Conservation (phyloP, 495 filamentous ascomycete genomes). For the Penicillium paradoxum region DNA sequence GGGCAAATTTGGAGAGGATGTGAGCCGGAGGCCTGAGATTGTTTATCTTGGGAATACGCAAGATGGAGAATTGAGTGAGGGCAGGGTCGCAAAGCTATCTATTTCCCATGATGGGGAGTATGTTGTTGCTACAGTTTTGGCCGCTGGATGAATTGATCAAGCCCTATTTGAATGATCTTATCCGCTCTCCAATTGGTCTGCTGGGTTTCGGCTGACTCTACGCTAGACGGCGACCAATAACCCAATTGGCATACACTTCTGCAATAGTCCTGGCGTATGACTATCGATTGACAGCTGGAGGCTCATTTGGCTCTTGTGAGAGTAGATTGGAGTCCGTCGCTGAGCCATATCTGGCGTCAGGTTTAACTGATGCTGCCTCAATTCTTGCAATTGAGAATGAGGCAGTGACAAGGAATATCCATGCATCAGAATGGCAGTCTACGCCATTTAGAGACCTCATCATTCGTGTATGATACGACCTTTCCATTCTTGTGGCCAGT, state of each 20-base stretch:
- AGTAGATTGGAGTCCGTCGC: no score
- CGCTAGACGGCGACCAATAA: background rate
- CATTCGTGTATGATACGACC: background rate
- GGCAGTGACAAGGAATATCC: background rate
- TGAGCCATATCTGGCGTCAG: no score
- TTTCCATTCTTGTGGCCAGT: background rate
- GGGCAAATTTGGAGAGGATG: slow-evolving; percentile 4
- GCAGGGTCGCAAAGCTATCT: slow-evolving; percentile 37
- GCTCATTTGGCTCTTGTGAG: background rate
- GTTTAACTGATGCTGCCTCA: background rate
- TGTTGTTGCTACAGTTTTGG: slow-evolving; percentile 51
- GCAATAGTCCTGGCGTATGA: background rate
- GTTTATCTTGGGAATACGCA: slow-evolving; percentile 28
- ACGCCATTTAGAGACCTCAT: background rate
- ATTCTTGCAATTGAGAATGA: background rate
- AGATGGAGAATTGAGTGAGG: slow-evolving; percentile 15
- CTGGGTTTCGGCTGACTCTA: no score
- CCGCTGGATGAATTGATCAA: slow-evolving; percentile 27
- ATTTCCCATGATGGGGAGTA: slow-evolving; percentile 61
- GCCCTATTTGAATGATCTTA: background rate
- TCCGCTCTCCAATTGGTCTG: background rate
- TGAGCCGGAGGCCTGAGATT: slow-evolving; percentile 35
- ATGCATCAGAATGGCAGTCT: background rate
- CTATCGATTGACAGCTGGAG: background rate
- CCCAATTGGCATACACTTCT: no score